A percentile compares a stretch with the other conserved stretches of the same genome.
Conservation (phyloP, 139 green algal genomes). For the Yamagishiella unicocca region DNA sequence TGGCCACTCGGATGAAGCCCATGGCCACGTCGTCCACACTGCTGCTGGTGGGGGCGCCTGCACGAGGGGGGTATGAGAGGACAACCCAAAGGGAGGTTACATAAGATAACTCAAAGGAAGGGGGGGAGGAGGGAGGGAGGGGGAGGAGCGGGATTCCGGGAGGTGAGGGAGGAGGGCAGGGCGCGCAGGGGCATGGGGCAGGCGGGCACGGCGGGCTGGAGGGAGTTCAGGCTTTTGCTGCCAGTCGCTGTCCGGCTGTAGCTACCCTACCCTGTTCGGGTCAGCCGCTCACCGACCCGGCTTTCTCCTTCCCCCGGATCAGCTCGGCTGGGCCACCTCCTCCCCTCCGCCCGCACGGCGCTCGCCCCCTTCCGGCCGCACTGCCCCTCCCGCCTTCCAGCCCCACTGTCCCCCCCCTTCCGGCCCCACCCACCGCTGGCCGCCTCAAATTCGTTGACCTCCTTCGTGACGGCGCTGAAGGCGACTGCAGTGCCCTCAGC, state of each 20-base stretch:
- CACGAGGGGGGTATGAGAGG: neutral
- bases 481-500: conserved; percentile 65
- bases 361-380: too few species aligned
- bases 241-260: too few species aligned
- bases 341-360: too few species aligned
- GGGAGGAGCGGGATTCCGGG: neutral
- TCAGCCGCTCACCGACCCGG: too few species aligned
- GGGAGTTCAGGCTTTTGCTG: too few species aligned
- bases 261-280: too few species aligned
- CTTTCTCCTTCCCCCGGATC: too few species aligned
- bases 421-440: conserved; percentile 35
- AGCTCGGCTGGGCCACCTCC: too few species aligned
- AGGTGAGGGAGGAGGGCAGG: neutral
- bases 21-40: conserved; percentile 84
- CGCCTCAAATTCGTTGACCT: conserved; percentile 76
- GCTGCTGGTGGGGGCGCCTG: conserved; percentile 65
- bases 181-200: neutral
- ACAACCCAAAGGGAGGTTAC: too few species aligned
- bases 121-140: neutral
- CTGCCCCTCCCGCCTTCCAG: too few species aligned
- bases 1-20: conserved; percentile 96
- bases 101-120: neutral
- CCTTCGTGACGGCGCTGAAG: conserved; percentile 67
- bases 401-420: too few species aligned
- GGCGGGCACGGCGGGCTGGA: too few species aligned